A percentile compares a stretch with the other conserved stretches of the same genome.
phyloP scores from a whole-genome alignment of 116 monocot genomes.

The Trichopus zeylanicus region DNA sequence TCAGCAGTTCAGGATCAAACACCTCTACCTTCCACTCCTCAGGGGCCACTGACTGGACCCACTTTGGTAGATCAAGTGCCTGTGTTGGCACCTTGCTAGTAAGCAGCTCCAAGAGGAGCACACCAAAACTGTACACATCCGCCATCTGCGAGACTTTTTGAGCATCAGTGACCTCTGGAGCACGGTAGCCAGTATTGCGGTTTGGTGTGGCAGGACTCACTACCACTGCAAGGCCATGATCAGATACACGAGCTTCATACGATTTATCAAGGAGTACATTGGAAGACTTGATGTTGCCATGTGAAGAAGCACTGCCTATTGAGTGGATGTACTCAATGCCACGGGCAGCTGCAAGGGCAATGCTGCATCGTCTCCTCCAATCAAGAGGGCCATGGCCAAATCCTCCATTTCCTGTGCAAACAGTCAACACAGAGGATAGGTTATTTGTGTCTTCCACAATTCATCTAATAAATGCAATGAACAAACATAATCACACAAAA shows the following conservation, averaged over 20 bases:
- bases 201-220: slow-evolving; percentile 14
- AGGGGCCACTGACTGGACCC: slow-evolving; percentile 44
- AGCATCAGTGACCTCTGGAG: slow-evolving; percentile 51
- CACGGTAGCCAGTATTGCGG: slow-evolving; percentile 40
- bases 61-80: slow-evolving; percentile 42
- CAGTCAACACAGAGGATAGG: background rate
- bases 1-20: slow-evolving; percentile 37
- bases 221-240: slow-evolving; percentile 48
- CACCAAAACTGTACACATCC: slow-evolving; percentile 68
- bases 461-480: too few species aligned
- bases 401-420: slow-evolving; percentile 30
- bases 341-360: slow-evolving; percentile 38
- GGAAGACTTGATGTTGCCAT: slow-evolving; percentile 71
- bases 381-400: slow-evolving; percentile 28
- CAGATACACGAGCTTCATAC: slow-evolving; percentile 43
- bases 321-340: slow-evolving; percentile 65
- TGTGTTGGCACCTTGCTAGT: slow-evolving; percentile 47
- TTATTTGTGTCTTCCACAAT: too few species aligned
- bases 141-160: slow-evolving; percentile 42
- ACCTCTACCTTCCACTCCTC: slow-evolving; percentile 41
- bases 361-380: slow-evolving; percentile 38
- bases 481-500: too few species aligned
- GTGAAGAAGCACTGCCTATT: slow-evolving; percentile 23
- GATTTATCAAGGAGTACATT: slow-evolving; percentile 45
- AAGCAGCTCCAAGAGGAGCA: slow-evolving; percentile 57